A percentile compares a stretch with the other conserved stretches of the same genome.
phyloP scores from a whole-genome alignment of 1,284 basidiomycete genomes.

The Cutaneotrichosporon spelunceum region DNA sequence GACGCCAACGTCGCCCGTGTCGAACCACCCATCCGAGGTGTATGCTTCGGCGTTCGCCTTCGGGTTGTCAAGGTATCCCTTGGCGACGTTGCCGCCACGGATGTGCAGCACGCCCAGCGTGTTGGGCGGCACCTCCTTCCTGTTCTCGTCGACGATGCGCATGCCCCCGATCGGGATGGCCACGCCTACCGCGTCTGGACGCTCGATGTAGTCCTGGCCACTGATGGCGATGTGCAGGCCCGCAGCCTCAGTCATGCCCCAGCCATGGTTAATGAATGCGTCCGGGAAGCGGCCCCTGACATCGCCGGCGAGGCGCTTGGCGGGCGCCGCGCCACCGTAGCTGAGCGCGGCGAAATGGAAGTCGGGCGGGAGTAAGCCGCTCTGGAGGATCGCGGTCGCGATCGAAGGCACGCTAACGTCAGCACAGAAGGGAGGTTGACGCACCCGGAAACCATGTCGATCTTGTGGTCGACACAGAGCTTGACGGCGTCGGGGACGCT shows the following conservation, averaged over 20 bases:
- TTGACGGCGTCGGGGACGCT: constrained; percentile 33
- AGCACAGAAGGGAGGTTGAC: constrained; percentile 8
- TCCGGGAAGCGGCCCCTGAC: constrained; percentile 35
- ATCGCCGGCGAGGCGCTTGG: constrained; percentile 36
- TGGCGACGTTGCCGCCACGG: constrained; percentile 46
- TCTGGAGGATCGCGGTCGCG: constrained; percentile 37
- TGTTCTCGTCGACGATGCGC: constrained; percentile 35
- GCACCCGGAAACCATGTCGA: constrained; percentile 42
- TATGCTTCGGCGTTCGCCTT: constrained; percentile 19
- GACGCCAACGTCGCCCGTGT: constrained; percentile 44
- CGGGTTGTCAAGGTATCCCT: constrained; percentile 34
- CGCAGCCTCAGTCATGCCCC: constrained; percentile 20
- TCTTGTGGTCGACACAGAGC: constrained; percentile 30
- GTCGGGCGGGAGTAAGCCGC: constrained; percentile 26
- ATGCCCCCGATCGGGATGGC: constrained; percentile 41
- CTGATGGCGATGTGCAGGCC: constrained; percentile 16
- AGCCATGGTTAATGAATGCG: constrained; percentile 20
- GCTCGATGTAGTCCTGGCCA: constrained; percentile 34
- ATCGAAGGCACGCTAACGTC: constrained; percentile 40
- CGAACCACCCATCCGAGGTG: constrained; percentile 44
- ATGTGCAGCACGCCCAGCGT: constrained; percentile 36
- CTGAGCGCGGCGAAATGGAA: constrained; percentile 36
- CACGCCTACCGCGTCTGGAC: constrained; percentile 29
- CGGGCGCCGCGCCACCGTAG: constrained; percentile 45
- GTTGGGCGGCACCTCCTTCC: constrained; percentile 25